phyloP scores from a whole-genome alignment of 2,329 filamentous ascomycete genomes.

The Colletotrichum tamarilloi region DNA sequence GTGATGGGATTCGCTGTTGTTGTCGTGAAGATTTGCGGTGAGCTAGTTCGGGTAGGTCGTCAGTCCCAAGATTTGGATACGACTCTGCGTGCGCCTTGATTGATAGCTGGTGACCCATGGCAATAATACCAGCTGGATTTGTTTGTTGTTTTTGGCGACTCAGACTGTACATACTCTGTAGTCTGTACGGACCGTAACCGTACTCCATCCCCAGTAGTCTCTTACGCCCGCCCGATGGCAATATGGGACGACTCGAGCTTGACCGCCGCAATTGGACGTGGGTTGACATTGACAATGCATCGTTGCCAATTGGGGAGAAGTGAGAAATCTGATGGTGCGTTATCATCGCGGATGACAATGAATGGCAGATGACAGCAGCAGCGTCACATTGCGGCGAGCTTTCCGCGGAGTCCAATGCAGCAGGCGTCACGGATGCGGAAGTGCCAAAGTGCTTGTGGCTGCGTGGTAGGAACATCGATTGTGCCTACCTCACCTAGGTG shows the following conservation, averaged over 20 bases:
- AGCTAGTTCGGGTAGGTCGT: conserved; percentile 2
- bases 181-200: background rate
- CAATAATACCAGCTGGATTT: background rate
- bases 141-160: background rate
- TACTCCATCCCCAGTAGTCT: too few relatives aligned
- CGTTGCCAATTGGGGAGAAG: background rate
- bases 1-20: background rate
- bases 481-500: background rate
- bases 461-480: background rate
- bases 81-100: conserved; percentile 1
- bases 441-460: background rate
- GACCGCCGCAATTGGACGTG: conserved; percentile 5
- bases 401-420: conserved; percentile 2
- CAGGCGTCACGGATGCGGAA: too few relatives aligned
- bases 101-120: background rate
- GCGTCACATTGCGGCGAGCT: background rate
- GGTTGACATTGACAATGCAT: conserved; percentile 5
- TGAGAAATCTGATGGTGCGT: too few relatives aligned
- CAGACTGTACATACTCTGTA: background rate
- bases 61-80: background rate
- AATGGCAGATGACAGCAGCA: background rate
- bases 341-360: too few relatives aligned
- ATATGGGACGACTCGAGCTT: background rate
- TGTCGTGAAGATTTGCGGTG: conserved; percentile 19
- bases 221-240: background rate